phyloP scores from a whole-genome alignment of 192 early-diverging fungal species.

The Chytriomyces sp. region DNA sequence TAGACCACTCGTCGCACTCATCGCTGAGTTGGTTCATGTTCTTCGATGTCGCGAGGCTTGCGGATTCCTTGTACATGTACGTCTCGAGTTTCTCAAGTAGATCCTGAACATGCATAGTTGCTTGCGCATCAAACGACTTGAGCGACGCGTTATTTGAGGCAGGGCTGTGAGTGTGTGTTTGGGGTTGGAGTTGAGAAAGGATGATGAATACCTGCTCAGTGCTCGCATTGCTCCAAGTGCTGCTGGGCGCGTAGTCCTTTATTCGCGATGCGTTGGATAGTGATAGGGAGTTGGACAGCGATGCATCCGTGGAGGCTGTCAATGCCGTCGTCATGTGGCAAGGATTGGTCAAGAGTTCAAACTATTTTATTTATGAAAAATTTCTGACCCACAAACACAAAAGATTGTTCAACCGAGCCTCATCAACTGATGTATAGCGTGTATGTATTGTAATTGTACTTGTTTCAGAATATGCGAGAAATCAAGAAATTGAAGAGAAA shows the following conservation, averaged over 20 bases:
- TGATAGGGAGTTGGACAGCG: neutral
- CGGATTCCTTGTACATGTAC: constrained; percentile 43
- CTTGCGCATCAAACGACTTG: constrained; percentile 47
- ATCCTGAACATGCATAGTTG: constrained; percentile 42
- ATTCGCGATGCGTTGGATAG: neutral
- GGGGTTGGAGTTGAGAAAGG: neutral
- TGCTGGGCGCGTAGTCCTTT: neutral
- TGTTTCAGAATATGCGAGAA: no score
- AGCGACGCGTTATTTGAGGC: no score
- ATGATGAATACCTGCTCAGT: neutral
- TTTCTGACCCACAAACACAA: no score
- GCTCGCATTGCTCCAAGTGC: constrained; percentile 1
- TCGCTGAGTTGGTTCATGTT: constrained; percentile 17
- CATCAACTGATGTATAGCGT: no score
- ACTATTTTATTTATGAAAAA: no score
- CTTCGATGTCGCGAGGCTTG: constrained; percentile 20
- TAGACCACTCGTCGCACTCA: constrained; percentile 50
- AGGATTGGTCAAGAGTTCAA: neutral
- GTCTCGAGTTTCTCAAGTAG: constrained; percentile 48
- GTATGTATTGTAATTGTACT: no score
- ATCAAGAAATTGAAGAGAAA: no score
- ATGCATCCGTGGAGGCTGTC: neutral
- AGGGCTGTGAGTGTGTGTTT: neutral
- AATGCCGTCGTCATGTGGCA: neutral
- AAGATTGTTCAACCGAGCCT: no score